Conservation (phyloP, 148 eudicot species). For the Limonium bicolor region DNA sequence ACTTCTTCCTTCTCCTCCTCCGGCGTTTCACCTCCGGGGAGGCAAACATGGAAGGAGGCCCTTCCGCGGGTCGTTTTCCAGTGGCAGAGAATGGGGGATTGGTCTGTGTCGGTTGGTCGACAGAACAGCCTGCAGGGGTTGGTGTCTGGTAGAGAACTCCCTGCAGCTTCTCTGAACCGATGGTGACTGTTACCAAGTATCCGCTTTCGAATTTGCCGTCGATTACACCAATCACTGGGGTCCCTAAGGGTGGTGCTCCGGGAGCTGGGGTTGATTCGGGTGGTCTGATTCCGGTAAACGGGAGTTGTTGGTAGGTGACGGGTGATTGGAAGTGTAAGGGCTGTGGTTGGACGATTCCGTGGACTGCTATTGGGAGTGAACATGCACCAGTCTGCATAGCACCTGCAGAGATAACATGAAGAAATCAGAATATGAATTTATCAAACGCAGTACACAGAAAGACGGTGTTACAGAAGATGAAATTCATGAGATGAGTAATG, state of each 20-base stretch:
- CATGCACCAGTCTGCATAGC: slow-evolving; percentile 18
- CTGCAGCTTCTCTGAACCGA: slow-evolving; percentile 53
- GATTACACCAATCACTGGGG: slow-evolving; percentile 57
- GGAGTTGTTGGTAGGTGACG: slow-evolving; percentile 15
- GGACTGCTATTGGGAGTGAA: slow-evolving; percentile 20
- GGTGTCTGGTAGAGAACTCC: slow-evolving; percentile 71
- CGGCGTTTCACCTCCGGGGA: slow-evolving; percentile 24
- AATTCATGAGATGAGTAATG: no score
- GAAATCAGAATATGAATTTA: neutral
- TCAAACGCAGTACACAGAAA: neutral
- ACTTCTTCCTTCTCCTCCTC: slow-evolving; percentile 47
- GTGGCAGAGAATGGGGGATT: neutral
- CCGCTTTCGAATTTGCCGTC: slow-evolving; percentile 94
- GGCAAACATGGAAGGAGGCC: neutral
- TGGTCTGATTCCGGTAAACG: slow-evolving; percentile 11
- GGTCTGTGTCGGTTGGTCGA: neutral
- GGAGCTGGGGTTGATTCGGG: slow-evolving; percentile 9
- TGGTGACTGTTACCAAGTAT: slow-evolving; percentile 68
- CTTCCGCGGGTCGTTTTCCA: neutral
- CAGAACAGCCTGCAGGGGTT: neutral
- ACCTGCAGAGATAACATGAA: slow-evolving; percentile 22
- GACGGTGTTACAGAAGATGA: neutral
- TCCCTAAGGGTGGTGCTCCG: slow-evolving; percentile 15
- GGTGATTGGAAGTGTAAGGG: slow-evolving; percentile 16
- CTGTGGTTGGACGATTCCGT: slow-evolving; percentile 12